Evolutionary conservation across 176 grass and related monocot species (phyloP).

Genomic region (Saccharum spontaneum): DNA sequence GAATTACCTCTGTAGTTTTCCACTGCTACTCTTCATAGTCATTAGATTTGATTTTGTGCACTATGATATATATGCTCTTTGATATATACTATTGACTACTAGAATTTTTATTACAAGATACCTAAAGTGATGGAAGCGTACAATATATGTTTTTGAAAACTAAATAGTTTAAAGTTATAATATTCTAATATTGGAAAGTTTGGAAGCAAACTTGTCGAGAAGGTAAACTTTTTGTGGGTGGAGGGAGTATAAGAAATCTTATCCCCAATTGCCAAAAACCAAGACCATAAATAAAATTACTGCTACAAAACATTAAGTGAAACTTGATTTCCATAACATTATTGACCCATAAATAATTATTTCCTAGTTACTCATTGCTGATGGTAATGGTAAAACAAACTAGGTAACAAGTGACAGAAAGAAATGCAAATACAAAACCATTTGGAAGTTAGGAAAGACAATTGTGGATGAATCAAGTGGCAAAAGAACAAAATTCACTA

Average conservation of each 20-base stretch:
- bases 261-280: background rate
- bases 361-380: background rate
- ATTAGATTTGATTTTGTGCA: background rate
- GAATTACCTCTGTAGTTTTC: background rate
- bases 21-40: background rate
- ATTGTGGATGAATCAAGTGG: background rate
- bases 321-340: background rate
- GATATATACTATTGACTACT: background rate
- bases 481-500: background rate
- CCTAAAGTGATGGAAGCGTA: background rate
- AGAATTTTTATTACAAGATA: background rate
- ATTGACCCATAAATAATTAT: background rate
- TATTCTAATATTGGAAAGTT: background rate
- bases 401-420: background rate
- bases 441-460: background rate
- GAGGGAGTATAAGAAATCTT: background rate
- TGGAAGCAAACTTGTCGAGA: background rate
- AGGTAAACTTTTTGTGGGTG: background rate
- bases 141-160: background rate
- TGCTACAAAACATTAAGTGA: background rate
- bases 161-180: background rate
- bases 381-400: background rate
- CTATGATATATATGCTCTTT: background rate
- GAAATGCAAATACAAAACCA: background rate
- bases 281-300: background rate